Percentiles rank a stretch among this genome's conserved stretches.
These are phyloP conservation scores for Marsdenia floribunda DNA, from an alignment of 257 asterid species.

Conservation along the genomic window DNA sequence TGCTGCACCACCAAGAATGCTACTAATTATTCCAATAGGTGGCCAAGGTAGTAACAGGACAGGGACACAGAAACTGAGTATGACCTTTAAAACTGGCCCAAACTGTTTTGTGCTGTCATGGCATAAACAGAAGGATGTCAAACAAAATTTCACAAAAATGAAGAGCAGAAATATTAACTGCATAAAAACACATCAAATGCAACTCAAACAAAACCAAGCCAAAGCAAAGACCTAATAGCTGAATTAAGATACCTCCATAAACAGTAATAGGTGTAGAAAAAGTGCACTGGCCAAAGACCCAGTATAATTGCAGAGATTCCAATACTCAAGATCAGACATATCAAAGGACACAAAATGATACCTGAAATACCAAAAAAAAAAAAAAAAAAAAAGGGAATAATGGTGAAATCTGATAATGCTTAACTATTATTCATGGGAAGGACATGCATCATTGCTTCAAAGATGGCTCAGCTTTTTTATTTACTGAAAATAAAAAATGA, in stretches of 20 bases:
- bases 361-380: constrained; percentile 43
- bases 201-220: background rate
- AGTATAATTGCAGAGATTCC: constrained; percentile 60
- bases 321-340: constrained; percentile 47
- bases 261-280: constrained; percentile 63
- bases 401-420: background rate
- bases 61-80: constrained; percentile 44
- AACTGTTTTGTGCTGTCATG: constrained; percentile 63
- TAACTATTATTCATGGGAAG: background rate
- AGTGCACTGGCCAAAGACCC: constrained; percentile 79
- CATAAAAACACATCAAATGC: constrained; percentile 1
- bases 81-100: constrained; percentile 67
- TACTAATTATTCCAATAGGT: constrained; percentile 45
- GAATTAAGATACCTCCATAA: constrained; percentile 51
- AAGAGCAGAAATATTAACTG: background rate
- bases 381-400: too few species aligned
- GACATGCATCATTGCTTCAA: background rate
- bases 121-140: constrained; percentile 8
- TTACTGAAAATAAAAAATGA: background rate
- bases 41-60: constrained; percentile 51
- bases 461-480: background rate
- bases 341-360: constrained; percentile 55
- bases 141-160: constrained; percentile 3
- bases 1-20: constrained; percentile 63
- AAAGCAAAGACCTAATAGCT: constrained; percentile 5